These are phyloP conservation scores for Ogataea corticis DNA, from an alignment of 805 yeast species.

Conservation along the genomic window DNA sequence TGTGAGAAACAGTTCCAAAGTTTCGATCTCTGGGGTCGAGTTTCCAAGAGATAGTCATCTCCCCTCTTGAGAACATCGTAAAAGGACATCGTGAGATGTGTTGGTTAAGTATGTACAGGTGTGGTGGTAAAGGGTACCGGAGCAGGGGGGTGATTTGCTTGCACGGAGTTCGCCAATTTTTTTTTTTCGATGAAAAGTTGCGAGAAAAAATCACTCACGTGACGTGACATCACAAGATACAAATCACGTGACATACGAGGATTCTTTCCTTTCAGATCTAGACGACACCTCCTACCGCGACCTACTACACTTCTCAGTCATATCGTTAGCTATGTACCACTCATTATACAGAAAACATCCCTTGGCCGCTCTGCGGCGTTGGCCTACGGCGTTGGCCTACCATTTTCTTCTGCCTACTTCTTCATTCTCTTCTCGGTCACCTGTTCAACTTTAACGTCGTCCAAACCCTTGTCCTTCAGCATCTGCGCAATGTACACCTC, in stretches of 20 bases:
- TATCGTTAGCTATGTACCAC: conserved; percentile 4
- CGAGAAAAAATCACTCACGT: too few relatives aligned
- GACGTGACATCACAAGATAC: too few relatives aligned
- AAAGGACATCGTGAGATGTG: conserved; percentile 53
- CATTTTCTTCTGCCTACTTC: conserved; percentile 21
- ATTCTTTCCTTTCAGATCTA: too few relatives aligned
- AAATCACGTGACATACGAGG: conserved; percentile 1
- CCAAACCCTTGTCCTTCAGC: conserved; percentile 78
- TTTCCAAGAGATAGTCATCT: conserved; percentile 59
- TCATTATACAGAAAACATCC: background rate
- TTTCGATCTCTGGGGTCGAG: conserved; percentile 50
- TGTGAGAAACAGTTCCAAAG: conserved; percentile 72
- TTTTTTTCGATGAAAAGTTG: background rate
- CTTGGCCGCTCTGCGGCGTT: background rate
- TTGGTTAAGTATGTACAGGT: conserved; percentile 1
- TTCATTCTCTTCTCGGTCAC: conserved; percentile 80
- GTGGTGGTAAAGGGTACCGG: background rate
- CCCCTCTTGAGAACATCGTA: conserved; percentile 71
- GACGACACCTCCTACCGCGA: too few relatives aligned
- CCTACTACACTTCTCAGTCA: too few relatives aligned
- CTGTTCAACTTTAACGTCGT: conserved; percentile 86
- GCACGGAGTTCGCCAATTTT: background rate
- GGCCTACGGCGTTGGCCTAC: background rate
- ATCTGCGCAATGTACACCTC: conserved; percentile 70
- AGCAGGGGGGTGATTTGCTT: too few relatives aligned